Evolutionary conservation across 495 filamentous ascomycete genomes (phyloP), one percentile per base, ranked within the genome.

Genomic region (Oleoguttula mirabilis): DNA sequence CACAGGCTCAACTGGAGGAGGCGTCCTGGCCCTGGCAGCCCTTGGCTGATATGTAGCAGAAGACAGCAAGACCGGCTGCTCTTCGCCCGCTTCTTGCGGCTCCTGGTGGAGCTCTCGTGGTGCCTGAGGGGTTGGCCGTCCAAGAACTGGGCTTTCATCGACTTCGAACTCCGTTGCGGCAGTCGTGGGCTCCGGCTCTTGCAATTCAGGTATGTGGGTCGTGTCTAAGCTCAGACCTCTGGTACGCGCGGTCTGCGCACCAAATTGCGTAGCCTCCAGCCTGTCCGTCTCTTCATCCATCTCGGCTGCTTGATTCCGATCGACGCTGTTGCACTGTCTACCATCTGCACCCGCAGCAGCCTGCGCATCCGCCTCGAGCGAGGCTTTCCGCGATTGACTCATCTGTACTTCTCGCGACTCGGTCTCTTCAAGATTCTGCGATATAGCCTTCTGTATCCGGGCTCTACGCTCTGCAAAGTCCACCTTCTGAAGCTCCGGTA

Each of bases 381-480:
- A 46, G 10, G 22, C 24, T 19, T 39, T 30, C 20, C 41, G 16
- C 7, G 47, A 46, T 17, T 17, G 34, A 3, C 14, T 30, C 43
- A 16, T 31, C 43, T 38, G 42, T 21, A 27, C 48, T 20, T 47
- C 49, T 10, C 22, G 5, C 27, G 49, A 47, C 21, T 35, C 21
- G 19, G 10, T 32, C 17, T 82, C 79, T 47, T 77, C 72, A 32
- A 87, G 75, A 16, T 78, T 81, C 41, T 79, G 78, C 34, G 78
- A 86, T 49, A 88, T 84, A 1, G 83, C 83, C 34, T 83, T 73
- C 51, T 85, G 78, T 43, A 88, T 88, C 32, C 71, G 75, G 44
- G 82, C 79, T 36, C 84, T 71, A 21, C 82, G 71, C 33, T 78
- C 80, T 25, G 74, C 83, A 53, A 87, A 88, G 58, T 92, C 82